Conservation (phyloP, 2,329 filamentous ascomycete species). For the Aureobasidium leucospermi region DNA sequence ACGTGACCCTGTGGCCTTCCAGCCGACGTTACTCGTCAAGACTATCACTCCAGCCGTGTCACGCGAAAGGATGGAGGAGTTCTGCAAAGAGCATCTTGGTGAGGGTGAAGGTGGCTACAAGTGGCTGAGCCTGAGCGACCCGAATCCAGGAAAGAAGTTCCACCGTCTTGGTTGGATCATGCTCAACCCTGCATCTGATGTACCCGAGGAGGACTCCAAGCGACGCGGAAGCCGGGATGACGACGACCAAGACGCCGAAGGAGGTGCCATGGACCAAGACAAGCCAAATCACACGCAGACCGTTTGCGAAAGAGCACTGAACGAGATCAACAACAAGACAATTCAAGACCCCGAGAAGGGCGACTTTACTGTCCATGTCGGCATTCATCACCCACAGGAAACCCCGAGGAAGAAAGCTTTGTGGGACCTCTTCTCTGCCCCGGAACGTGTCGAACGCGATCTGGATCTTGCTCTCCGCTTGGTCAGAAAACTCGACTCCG, state of each 20-base stretch:
- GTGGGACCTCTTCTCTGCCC: slow-evolving; percentile 93
- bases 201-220: slow-evolving; percentile 60
- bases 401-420: slow-evolving; percentile 88
- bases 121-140: slow-evolving; percentile 91
- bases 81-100: slow-evolving; percentile 89
- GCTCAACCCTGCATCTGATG: slow-evolving; percentile 71
- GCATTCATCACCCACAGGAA: slow-evolving; percentile 82
- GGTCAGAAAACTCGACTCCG: slow-evolving; percentile 75
- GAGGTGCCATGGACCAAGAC: slow-evolving; percentile 17
- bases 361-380: slow-evolving; percentile 95
- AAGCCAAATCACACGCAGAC: slow-evolving; percentile 24
- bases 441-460: slow-evolving; percentile 88
- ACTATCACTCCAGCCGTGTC: slow-evolving; percentile 95
- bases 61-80: slow-evolving; percentile 83
- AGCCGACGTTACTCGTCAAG: slow-evolving; percentile 94
- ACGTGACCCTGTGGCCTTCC: slow-evolving; percentile 77
- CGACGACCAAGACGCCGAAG: slow-evolving; percentile 44
- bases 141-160: slow-evolving; percentile 93
- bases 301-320: slow-evolving; percentile 65
- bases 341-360: slow-evolving; percentile 90
- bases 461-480: slow-evolving; percentile 74
- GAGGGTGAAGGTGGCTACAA: slow-evolving; percentile 89
- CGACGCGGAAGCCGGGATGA: slow-evolving; percentile 67
- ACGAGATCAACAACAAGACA: slow-evolving; percentile 95
- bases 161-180: slow-evolving; percentile 99